Conservation (phyloP, 202 grass and related monocot genomes). For the Eragrostis tef region DNA sequence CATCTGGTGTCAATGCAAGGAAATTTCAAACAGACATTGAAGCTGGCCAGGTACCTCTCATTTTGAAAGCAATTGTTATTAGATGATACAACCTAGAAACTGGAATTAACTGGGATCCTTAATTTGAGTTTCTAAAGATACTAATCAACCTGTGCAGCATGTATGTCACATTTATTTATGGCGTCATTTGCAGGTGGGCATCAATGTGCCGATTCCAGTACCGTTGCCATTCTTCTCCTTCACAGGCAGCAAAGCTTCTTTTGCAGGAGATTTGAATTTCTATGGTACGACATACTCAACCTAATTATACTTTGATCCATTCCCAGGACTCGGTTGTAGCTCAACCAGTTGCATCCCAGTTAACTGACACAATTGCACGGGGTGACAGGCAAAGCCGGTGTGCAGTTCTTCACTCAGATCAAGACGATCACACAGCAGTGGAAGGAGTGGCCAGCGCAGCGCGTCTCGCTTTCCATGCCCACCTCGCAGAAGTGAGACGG, state of each 20-base stretch:
- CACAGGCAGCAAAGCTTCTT: constrained; percentile 86
- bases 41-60: constrained; percentile 74
- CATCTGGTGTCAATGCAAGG: constrained; percentile 74
- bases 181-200: constrained; percentile 67
- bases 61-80: not conserved
- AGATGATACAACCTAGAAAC: not conserved
- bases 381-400: constrained; percentile 84
- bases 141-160: not conserved
- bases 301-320: not conserved
- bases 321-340: not conserved
- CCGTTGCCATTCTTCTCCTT: constrained; percentile 97
- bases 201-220: constrained; percentile 95
- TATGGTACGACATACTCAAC: constrained; percentile 56
- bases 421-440: constrained; percentile 96
- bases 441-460: constrained; percentile 73
- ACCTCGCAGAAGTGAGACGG: constrained; percentile 71
- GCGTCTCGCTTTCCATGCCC: constrained; percentile 86
- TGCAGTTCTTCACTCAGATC: constrained; percentile 95
- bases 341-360: no score
- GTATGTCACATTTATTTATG: not conserved
- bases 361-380: constrained; percentile 35
- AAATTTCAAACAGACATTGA: constrained; percentile 96
- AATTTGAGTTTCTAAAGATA: not conserved
- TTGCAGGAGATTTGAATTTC: constrained; percentile 96
- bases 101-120: not conserved